Conservation (phyloP, 2,329 filamentous ascomycete species). For the Cladorrhinum sp. region DNA sequence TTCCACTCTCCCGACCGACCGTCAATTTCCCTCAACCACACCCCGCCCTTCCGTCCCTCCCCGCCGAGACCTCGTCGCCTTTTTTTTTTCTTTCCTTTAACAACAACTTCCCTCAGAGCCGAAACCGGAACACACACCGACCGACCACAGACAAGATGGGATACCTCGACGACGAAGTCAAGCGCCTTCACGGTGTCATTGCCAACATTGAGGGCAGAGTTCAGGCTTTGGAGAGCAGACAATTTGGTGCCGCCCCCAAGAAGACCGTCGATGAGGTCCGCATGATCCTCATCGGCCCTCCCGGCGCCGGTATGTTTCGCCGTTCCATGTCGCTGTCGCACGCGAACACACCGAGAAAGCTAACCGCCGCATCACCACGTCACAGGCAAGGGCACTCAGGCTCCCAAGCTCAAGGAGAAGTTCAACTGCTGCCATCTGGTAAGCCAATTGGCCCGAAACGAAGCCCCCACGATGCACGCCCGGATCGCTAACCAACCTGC, state of each 20-base stretch:
- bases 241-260: constrained; percentile 53
- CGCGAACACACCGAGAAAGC: constrained; percentile 7
- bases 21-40: constrained; percentile 21
- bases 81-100: neutral
- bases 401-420: constrained; percentile 96
- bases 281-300: constrained; percentile 97
- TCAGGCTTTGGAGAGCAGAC: constrained; percentile 74
- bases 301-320: constrained; percentile 78
- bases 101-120: constrained; percentile 12
- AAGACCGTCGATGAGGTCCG: constrained; percentile 67
- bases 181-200: constrained; percentile 81
- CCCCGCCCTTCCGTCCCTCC: constrained; percentile 11
- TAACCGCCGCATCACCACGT: constrained; percentile 16
- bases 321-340: constrained; percentile 8
- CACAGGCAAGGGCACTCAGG: constrained; percentile 96
- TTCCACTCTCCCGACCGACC: constrained; percentile 13
- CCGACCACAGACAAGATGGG: constrained; percentile 63
- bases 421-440: constrained; percentile 97
- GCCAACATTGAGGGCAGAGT: constrained; percentile 81
- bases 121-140: constrained; percentile 17
- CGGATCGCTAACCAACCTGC: constrained; percentile 12
- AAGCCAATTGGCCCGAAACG: constrained; percentile 39
- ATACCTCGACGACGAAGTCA: constrained; percentile 79
- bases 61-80: constrained; percentile 9
- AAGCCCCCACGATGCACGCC: neutral